Conservation (phyloP, 495 filamentous ascomycete species). For the Glutinoglossum americanum region DNA sequence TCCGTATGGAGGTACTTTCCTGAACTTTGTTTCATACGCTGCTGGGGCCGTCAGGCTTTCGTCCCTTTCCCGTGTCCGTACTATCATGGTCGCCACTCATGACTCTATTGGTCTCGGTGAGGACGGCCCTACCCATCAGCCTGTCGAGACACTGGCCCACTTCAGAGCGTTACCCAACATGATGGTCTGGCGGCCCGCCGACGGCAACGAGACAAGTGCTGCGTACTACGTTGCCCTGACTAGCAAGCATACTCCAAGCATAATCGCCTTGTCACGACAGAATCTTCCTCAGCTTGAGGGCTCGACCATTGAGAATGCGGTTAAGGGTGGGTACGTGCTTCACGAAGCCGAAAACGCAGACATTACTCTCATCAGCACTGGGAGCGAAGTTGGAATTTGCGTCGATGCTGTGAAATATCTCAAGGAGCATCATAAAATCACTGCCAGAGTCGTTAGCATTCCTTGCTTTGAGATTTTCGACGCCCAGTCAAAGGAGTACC, state of each 20-base stretch:
- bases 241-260: slow-evolving; percentile 73
- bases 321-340: slow-evolving; percentile 86
- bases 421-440: slow-evolving; percentile 69
- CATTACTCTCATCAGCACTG: slow-evolving; percentile 83
- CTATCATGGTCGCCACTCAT: slow-evolving; percentile 95
- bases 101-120: slow-evolving; percentile 99
- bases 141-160: slow-evolving; percentile 96
- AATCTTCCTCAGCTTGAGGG: slow-evolving; percentile 95
- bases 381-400: slow-evolving; percentile 87
- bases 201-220: slow-evolving; percentile 94
- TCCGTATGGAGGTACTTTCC: slow-evolving; percentile 87
- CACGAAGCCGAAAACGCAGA: slow-evolving; percentile 67
- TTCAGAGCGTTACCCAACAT: slow-evolving; percentile 98
- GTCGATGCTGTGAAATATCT: slow-evolving; percentile 81
- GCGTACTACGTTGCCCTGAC: slow-evolving; percentile 94
- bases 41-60: slow-evolving; percentile 89
- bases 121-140: slow-evolving; percentile 97
- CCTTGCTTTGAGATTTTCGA: slow-evolving; percentile 98
- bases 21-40: slow-evolving; percentile 99
- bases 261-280: slow-evolving; percentile 89
- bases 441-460: slow-evolving; percentile 83
- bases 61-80: slow-evolving; percentile 72
- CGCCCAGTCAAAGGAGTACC: slow-evolving; percentile 81
- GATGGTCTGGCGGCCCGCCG: slow-evolving; percentile 99
- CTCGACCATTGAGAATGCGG: slow-evolving; percentile 63